phyloP scores from a whole-genome alignment of 805 yeast species.

The Huiozyma sinensis region DNA sequence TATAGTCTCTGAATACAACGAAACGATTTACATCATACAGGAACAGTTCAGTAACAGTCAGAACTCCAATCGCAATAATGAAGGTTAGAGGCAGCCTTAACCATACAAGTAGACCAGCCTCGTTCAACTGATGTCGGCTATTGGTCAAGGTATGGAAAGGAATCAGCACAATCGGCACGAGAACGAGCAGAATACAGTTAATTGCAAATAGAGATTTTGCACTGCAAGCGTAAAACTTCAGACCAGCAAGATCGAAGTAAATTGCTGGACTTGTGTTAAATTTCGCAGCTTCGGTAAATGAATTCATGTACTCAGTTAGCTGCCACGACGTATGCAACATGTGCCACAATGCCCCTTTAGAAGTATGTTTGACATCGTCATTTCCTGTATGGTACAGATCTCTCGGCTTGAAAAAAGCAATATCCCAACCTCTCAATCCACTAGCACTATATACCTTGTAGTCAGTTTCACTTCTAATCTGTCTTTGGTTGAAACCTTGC shows the following conservation, averaged over 20 bases:
- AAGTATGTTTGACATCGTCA: constrained; percentile 56
- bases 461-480: constrained; percentile 76
- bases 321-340: constrained; percentile 70
- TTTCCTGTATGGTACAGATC: constrained; percentile 69
- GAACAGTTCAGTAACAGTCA: constrained; percentile 31
- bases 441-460: constrained; percentile 56
- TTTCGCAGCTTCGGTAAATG: constrained; percentile 18
- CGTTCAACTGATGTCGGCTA: constrained; percentile 39
- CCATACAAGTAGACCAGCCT: constrained; percentile 31
- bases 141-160: constrained; percentile 39
- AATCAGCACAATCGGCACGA: constrained; percentile 44
- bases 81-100: constrained; percentile 53
- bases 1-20: constrained; percentile 41
- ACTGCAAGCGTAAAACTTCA: constrained; percentile 44
- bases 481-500: constrained; percentile 67
- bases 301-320: constrained; percentile 38
- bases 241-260: constrained; percentile 55
- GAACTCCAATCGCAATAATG: constrained; percentile 32
- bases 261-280: constrained; percentile 36
- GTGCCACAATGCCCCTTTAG: constrained; percentile 67
- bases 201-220: constrained; percentile 37
- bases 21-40: constrained; percentile 36
- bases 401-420: constrained; percentile 82
- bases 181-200: constrained; percentile 42
- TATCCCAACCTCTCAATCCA: constrained; percentile 77